Conservation (phyloP, 805 yeast species). For the Metschnikowia santaceciliae region DNA sequence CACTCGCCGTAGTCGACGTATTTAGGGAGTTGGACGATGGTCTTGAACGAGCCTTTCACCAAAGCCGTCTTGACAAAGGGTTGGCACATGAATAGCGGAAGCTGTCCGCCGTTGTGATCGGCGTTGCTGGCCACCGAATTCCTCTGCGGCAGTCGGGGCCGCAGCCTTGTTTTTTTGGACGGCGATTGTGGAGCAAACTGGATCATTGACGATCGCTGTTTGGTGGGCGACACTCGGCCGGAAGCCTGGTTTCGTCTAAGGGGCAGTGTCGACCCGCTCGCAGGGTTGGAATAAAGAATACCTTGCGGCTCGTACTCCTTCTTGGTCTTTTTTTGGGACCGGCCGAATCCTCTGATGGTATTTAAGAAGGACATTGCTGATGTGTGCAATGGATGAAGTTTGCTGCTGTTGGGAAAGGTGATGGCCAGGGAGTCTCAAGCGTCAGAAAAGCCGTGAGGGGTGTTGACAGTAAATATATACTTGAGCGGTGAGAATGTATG, state of each 20-base stretch:
- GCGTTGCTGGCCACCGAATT: constrained; percentile 1
- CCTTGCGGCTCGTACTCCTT: constrained; percentile 25
- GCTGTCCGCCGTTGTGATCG: constrained; percentile 16
- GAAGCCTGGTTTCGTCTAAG: constrained; percentile 37
- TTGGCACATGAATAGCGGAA: constrained; percentile 77
- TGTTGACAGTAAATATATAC: background rate
- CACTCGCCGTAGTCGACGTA: constrained; percentile 94
- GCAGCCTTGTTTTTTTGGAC: constrained; percentile 15
- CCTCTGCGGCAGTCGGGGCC: constrained; percentile 19
- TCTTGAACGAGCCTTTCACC: constrained; percentile 93
- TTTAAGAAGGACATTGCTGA: constrained; percentile 42
- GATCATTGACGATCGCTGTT: constrained; percentile 20
- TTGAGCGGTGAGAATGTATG: background rate
- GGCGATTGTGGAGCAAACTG: constrained; percentile 25
- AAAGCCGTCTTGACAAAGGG: constrained; percentile 92
- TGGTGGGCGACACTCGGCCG: constrained; percentile 39
- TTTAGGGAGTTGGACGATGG: constrained; percentile 91
- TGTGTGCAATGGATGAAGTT: background rate
- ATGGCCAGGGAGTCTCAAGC: background rate
- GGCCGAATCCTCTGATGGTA: constrained; percentile 45
- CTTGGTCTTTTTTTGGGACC: constrained; percentile 43
- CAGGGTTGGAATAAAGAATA: constrained; percentile 31
- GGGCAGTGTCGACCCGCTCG: constrained; percentile 29
- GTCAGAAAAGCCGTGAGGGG: background rate
- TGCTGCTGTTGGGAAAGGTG: background rate